A percentile compares a stretch with the other conserved stretches of the same genome.
phyloP scores from a whole-genome alignment of 352 stramenopile genomes.

The Pythium inflatum region DNA sequence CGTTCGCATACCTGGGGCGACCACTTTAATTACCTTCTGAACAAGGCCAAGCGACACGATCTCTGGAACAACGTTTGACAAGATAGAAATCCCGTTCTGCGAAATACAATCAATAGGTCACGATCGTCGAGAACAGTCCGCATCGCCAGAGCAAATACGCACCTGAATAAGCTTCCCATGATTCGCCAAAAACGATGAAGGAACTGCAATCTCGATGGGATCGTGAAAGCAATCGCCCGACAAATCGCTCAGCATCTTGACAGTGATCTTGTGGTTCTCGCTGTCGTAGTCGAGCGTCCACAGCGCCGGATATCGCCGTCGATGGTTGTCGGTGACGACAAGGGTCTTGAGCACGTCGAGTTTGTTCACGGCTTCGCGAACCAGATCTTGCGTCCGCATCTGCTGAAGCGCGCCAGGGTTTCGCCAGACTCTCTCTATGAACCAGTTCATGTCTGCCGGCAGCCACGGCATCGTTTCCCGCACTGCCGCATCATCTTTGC shows the following conservation, averaged over 20 bases:
- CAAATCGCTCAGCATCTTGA: slow-evolving; percentile 25
- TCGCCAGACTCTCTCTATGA: slow-evolving; percentile 26
- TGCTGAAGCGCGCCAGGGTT: slow-evolving; percentile 10
- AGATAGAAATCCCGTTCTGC: slow-evolving; percentile 17
- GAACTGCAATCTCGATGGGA: slow-evolving; percentile 24
- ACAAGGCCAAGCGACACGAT: slow-evolving; percentile 24
- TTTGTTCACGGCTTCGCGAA: slow-evolving; percentile 15
- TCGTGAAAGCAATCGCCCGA: slow-evolving; percentile 29
- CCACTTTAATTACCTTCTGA: slow-evolving; percentile 11
- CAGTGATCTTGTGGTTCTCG: not conserved
- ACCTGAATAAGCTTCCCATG: slow-evolving; percentile 14
- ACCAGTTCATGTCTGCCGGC: slow-evolving; percentile 18
- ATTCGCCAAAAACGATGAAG: slow-evolving; percentile 23
- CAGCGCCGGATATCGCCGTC: slow-evolving; percentile 20
- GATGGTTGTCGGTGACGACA: slow-evolving; percentile 5
- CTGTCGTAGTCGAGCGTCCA: slow-evolving; percentile 12
- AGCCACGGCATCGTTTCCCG: slow-evolving; percentile 14
- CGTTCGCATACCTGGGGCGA: slow-evolving; percentile 13
- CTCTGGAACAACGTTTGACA: slow-evolving; percentile 20
- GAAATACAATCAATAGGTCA: no score
- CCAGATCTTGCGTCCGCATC: slow-evolving; percentile 2
- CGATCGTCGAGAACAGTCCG: slow-evolving; percentile 20
- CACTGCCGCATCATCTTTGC: not conserved
- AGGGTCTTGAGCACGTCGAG: slow-evolving; percentile 30
- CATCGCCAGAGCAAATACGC: slow-evolving; percentile 16